Conservation (phyloP, 176 grass and related monocot species). For the Oryza australiensis region DNA sequence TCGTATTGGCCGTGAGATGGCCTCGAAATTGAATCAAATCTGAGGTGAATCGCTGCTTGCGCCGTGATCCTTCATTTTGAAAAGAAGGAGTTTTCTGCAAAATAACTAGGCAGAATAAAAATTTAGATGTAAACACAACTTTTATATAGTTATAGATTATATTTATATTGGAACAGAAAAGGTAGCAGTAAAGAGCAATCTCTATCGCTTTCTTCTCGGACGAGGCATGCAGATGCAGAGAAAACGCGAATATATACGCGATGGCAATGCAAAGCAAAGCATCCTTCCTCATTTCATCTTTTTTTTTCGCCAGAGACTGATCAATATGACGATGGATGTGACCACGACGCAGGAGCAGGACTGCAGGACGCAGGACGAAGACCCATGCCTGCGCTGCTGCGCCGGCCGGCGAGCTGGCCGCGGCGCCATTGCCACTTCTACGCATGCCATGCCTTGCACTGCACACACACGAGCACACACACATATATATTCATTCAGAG, state of each 20-base stretch:
- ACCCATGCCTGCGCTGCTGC: neutral
- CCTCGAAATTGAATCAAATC: too few species aligned
- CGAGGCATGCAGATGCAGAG: neutral
- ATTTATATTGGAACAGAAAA: too few species aligned
- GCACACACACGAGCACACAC: neutral
- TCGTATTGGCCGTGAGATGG: too few species aligned
- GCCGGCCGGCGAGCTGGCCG: too few species aligned
- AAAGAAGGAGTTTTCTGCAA: too few species aligned
- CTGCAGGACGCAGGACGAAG: neutral
- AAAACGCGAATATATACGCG: neutral
- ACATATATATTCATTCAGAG: neutral
- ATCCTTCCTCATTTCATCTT: neutral
- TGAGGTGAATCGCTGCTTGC: too few species aligned
- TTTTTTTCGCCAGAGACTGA: neutral
- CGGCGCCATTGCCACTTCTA: neutral
- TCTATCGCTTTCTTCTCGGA: neutral
- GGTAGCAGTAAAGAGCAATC: neutral
- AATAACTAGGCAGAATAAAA: too few species aligned
- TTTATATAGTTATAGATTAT: too few species aligned
- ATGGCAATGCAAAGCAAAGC: neutral
- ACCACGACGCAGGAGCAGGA: slow-evolving; percentile 11
- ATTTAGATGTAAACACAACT: too few species aligned
- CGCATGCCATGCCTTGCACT: neutral
- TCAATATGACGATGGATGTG: neutral
- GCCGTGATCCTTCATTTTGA: too few species aligned